Evolutionary conservation across 345 rosid species (phyloP).

Genomic region (Kandelia obovata): DNA sequence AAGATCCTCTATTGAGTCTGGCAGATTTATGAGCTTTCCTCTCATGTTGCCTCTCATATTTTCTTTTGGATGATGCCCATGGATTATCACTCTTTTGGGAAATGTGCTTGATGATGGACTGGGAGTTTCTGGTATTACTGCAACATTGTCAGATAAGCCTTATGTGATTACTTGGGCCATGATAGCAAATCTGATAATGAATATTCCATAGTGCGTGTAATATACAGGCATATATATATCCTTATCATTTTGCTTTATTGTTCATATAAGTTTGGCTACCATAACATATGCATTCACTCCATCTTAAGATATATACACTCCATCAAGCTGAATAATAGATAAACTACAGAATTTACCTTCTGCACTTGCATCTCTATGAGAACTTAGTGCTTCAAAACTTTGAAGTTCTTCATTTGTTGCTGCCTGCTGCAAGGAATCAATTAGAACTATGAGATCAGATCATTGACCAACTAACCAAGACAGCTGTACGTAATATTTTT

Average conservation of each 20-base stretch:
- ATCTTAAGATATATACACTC: neutral
- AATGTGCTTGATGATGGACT: slow-evolving; percentile 26
- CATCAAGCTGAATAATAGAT: neutral
- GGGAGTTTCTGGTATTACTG: slow-evolving; percentile 38
- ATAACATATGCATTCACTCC: neutral
- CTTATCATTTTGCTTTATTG: neutral
- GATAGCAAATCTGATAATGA: too few species aligned
- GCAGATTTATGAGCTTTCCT: slow-evolving; percentile 72
- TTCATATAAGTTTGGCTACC: neutral
- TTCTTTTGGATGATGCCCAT: slow-evolving; percentile 61
- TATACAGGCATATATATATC: neutral
- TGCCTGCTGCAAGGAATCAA: slow-evolving; percentile 40
- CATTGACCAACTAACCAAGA: neutral
- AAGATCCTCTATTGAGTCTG: slow-evolving; percentile 63
- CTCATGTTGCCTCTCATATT: slow-evolving; percentile 22
- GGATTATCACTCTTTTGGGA: slow-evolving; percentile 62
- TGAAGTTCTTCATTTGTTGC: slow-evolving; percentile 38
- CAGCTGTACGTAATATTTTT: neutral
- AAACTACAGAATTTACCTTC: slow-evolving; percentile 43
- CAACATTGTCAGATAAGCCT: slow-evolving; percentile 12
- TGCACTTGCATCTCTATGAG: slow-evolving; percentile 29
- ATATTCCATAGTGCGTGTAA: neutral
- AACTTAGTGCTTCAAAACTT: slow-evolving; percentile 31
- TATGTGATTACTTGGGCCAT: neutral
- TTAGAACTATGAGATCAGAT: slow-evolving; percentile 13